Base-by-base conservation (phyloP, 176 grass and related monocot species). In the Carex myosuroides region DNA sequence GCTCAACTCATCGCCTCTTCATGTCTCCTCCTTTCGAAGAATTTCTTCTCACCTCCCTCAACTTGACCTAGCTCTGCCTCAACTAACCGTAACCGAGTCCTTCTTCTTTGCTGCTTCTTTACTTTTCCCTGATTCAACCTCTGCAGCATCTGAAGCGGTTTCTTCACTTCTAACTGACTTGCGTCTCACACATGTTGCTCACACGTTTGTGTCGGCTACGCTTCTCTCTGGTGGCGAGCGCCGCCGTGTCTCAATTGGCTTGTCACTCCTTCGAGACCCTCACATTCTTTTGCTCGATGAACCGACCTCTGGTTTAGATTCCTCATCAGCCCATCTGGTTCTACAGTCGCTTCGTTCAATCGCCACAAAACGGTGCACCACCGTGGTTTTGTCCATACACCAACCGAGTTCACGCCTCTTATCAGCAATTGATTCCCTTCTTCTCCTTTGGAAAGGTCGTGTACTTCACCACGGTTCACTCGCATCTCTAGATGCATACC, bases 371-470 rank as follows among this genome's bases (percentile, higher is more conserved):
- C 80, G 91, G 0, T 77, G 84, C 68, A 95, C 92, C 3, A 93
- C 95, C 13, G 89, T 98, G 20, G 83, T 98, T 55, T 61, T 95
- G 24, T 92, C 95, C 70, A 98, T 98, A 79, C 95, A 98, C 80
- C 96, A 98, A 67, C 96, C 96, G 0, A 98, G 96, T 71, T 89
- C 91, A 17, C 92, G 92, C 83, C 85, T 98, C 58, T 91, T 98
- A 89, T 93, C 96, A 21, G 75, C 80, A 5, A 86, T 98, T 42
- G 93, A 98, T 84, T 91, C 92, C 1, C 93, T 98, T 44, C 92
- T 98, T 29, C 92, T 98, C 79, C 81, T 98, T 33, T 98, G 92
- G 29, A 90, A 92, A 16, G 96, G 96, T 79, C 29, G 66, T 67
- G 96, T 98, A 29, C 62, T 98, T 29, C 96, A 98, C 86, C 91